phyloP scores from a whole-genome alignment of 345 rosid species.

The Passiflora organensis region DNA sequence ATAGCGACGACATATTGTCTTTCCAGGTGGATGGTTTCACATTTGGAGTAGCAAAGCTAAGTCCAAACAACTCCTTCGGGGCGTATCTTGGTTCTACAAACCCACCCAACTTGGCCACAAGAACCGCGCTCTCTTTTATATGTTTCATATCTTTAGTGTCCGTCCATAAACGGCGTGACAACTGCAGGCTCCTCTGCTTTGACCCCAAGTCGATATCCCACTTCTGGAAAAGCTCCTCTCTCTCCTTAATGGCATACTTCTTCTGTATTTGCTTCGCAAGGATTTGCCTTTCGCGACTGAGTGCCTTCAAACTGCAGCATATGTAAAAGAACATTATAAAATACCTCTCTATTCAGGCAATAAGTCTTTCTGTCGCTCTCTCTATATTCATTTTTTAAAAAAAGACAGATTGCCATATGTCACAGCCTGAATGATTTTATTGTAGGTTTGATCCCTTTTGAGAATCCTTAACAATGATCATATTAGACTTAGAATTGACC shows the following conservation, averaged over 20 bases:
- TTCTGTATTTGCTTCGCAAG: constrained; percentile 53
- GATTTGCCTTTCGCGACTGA: constrained; percentile 54
- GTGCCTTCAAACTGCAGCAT: constrained; percentile 37
- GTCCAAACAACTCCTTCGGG: constrained; percentile 70
- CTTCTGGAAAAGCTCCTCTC: constrained; percentile 47
- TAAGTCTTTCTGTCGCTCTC: too few relatives aligned
- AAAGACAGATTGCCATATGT: too few relatives aligned
- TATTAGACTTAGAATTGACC: too few relatives aligned
- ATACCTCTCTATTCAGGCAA: too few relatives aligned
- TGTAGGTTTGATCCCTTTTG: neutral
- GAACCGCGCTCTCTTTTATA: constrained; percentile 50
- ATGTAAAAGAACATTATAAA: too few relatives aligned
- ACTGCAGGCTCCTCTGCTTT: constrained; percentile 63
- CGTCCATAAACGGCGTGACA: constrained; percentile 49
- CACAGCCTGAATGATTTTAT: neutral
- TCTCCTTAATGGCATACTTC: constrained; percentile 45
- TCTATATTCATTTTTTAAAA: neutral
- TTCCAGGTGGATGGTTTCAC: constrained; percentile 52
- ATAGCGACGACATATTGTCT: constrained; percentile 33
- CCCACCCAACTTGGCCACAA: constrained; percentile 58
- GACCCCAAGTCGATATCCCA: constrained; percentile 57
- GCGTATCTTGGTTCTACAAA: constrained; percentile 48
- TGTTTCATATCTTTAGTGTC: constrained; percentile 47
- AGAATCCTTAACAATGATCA: neutral
- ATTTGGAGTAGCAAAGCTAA: constrained; percentile 40